A percentile compares a stretch with the other conserved stretches of the same genome.
Conservation (phyloP, 208 protist genomes). For the Giardia duodenalis region DNA sequence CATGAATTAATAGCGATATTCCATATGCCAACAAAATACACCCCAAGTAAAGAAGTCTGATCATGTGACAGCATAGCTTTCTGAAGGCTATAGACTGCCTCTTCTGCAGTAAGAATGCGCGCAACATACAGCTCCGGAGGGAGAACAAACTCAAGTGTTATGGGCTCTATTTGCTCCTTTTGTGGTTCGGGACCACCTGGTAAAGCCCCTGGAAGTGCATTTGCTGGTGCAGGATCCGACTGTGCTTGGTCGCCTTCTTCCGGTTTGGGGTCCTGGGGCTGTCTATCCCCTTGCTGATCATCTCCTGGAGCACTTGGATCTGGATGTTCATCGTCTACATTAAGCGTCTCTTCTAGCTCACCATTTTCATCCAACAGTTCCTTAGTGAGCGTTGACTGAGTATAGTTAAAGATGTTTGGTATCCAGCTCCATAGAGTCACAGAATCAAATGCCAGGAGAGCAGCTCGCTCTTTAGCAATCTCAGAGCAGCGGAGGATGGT, state of each 20-base stretch:
- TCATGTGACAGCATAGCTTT: not conserved
- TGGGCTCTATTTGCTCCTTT: not conserved
- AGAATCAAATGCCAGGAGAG: not conserved
- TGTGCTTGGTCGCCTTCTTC: not conserved
- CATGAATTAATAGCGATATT: not conserved
- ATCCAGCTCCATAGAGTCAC: not conserved
- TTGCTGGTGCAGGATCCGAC: not conserved
- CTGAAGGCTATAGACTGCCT: not conserved
- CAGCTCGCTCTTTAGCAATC: not conserved
- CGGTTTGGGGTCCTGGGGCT: not conserved
- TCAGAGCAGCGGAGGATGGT: not conserved
- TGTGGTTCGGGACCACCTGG: too few relatives aligned
- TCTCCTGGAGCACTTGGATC: not conserved
- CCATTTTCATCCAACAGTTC: not conserved
- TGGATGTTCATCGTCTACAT: conserved; percentile 1
- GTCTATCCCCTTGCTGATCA: not conserved
- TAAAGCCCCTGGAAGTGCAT: not conserved
- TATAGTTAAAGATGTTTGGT: not conserved
- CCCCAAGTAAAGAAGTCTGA: not conserved
- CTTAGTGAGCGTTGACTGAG: not conserved
- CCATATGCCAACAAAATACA: not conserved
- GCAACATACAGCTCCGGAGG: not conserved
- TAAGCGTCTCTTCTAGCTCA: not conserved
- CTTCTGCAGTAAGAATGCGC: not conserved
- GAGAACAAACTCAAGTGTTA: not conserved